phyloP scores from a whole-genome alignment of 2,329 filamentous ascomycete species.

The Passalora sequoiae region DNA sequence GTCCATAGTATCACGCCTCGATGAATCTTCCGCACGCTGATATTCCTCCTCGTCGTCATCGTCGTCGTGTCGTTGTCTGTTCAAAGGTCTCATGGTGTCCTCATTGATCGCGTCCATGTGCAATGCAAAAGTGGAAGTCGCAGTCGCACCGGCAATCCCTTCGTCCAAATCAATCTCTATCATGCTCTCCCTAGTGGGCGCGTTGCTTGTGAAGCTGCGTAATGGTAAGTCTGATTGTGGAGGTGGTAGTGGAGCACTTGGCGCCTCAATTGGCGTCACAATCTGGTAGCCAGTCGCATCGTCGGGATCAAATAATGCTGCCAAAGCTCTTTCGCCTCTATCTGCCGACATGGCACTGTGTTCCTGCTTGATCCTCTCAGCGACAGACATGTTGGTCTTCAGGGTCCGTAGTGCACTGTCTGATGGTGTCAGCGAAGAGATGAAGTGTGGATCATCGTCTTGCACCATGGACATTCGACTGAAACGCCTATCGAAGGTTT shows the following conservation, averaged over 20 bases:
- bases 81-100: conserved; percentile 17
- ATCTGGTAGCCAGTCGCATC: conserved; percentile 53
- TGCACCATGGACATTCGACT: conserved; percentile 29
- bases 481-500: conserved; percentile 49
- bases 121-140: conserved; percentile 44
- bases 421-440: conserved; percentile 14
- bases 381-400: conserved; percentile 18
- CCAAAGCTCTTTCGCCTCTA: conserved; percentile 52
- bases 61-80: conserved; percentile 5
- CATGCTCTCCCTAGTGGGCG: conserved; percentile 46
- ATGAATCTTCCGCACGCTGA: conserved; percentile 23
- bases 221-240: conserved; percentile 51
- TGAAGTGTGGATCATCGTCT: conserved; percentile 21
- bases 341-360: conserved; percentile 55
- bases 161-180: conserved; percentile 57
- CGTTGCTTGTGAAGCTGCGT: conserved; percentile 38
- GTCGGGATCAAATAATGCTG: conserved; percentile 52
- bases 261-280: conserved; percentile 27
- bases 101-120: conserved; percentile 21
- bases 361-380: conserved; percentile 40
- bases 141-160: conserved; percentile 46
- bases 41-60: conserved; percentile 36
- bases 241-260: conserved; percentile 9
- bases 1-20: conserved; percentile 45
- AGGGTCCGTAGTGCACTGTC: conserved; percentile 20